These are phyloP conservation scores for Mucor racemosus DNA, from an alignment of 371 early-diverging fungal species.

Conservation along the genomic window DNA sequence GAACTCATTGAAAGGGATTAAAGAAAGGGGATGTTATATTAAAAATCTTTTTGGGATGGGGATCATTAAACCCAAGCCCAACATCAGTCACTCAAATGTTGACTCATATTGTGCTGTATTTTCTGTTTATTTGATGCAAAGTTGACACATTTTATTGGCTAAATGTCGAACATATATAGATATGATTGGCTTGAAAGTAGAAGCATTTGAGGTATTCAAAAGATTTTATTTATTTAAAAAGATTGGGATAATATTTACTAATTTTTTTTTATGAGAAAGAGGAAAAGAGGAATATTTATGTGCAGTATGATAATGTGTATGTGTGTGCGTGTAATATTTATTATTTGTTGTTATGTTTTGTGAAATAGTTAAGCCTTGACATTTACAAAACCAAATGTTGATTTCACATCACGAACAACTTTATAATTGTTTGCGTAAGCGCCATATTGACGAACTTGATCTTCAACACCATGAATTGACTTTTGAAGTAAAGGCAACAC, in stretches of 20 bases:
- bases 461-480: conserved; percentile 52
- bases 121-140: background rate
- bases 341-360: background rate
- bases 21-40: conserved; percentile 15
- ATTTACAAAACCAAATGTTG: conserved; percentile 18
- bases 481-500: conserved; percentile 53
- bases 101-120: conserved; percentile 10
- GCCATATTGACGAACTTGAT: conserved; percentile 40
- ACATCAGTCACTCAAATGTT: conserved; percentile 5
- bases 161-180: background rate
- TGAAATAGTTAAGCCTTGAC: conserved; percentile 11
- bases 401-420: conserved; percentile 24
- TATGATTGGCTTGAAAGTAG: background rate
- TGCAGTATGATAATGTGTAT: background rate
- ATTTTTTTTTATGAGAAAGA: background rate
- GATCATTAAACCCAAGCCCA: background rate
- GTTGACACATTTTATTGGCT: background rate
- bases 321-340: background rate
- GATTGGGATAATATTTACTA: background rate
- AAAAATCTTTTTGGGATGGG: conserved; percentile 9
- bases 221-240: too few species aligned
- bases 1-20: conserved; percentile 67
- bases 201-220: too few species aligned
- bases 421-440: conserved; percentile 34
- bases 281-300: background rate